Evolutionary conservation across 2,329 filamentous ascomycete genomes (phyloP).

Genomic region (Botrytis hyacinthi): DNA sequence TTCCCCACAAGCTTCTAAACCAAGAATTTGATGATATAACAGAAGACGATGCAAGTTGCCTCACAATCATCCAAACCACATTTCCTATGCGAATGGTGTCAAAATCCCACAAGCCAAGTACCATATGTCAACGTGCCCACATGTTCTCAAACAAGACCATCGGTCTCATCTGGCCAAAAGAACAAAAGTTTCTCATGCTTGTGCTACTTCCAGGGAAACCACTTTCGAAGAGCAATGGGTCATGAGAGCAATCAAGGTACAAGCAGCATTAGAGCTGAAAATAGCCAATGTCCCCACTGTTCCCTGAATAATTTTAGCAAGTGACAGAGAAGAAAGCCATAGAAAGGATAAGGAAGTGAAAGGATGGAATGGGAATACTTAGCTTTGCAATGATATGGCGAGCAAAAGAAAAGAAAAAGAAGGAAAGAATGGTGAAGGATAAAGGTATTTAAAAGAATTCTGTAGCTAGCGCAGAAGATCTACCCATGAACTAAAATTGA

Average conservation of each 20-base stretch:
- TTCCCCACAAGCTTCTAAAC: background rate
- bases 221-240: background rate
- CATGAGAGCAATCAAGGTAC: background rate
- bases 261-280: background rate
- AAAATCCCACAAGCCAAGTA: background rate
- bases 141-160: constrained; percentile 2
- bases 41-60: background rate
- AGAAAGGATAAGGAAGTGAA: background rate
- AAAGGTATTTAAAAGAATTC: background rate
- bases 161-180: background rate
- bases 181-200: background rate
- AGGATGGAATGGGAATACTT: background rate
- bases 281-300: background rate
- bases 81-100: background rate
- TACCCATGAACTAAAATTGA: background rate
- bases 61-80: background rate
- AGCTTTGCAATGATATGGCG: background rate
- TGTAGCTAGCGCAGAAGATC: background rate
- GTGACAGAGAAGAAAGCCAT: no score
- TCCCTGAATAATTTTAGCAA: background rate
- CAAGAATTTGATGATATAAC: background rate
- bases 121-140: background rate
- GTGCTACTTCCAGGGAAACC: background rate
- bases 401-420: background rate
- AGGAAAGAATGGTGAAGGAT: background rate